These are phyloP conservation scores for Paracoccidioides lutzii DNA, from an alignment of 2,329 filamentous ascomycete genomes.

Conservation along the genomic window DNA sequence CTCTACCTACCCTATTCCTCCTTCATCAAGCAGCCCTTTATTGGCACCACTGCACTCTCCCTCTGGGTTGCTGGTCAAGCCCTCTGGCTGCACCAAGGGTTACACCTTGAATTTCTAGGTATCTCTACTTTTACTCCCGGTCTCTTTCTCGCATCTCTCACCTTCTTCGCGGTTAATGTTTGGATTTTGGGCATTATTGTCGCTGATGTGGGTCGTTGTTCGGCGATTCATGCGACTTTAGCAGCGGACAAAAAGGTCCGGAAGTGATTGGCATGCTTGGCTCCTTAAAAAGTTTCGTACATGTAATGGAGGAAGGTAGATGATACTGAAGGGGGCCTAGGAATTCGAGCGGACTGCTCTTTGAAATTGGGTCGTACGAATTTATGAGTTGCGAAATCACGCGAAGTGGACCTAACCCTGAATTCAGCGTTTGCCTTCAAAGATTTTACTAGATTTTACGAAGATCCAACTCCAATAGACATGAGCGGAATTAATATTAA, in stretches of 20 bases:
- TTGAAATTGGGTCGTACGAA: too few relatives aligned
- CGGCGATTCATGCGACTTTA: neutral
- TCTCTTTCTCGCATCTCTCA: slow-evolving; percentile 60
- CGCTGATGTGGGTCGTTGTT: slow-evolving; percentile 40
- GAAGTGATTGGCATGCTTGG: neutral
- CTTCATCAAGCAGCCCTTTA: slow-evolving; percentile 45
- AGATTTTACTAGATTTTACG: too few relatives aligned
- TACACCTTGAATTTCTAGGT: slow-evolving; percentile 65
- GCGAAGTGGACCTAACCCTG: too few relatives aligned
- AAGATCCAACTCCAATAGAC: too few relatives aligned
- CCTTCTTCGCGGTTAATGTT: slow-evolving; percentile 74
- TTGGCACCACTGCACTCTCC: slow-evolving; percentile 52
- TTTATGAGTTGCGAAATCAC: too few relatives aligned
- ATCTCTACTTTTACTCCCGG: slow-evolving; percentile 73
- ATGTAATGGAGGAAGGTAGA: too few relatives aligned
- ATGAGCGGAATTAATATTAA: too few relatives aligned
- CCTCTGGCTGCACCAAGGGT: slow-evolving; percentile 64
- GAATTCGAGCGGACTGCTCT: too few relatives aligned
- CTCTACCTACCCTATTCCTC: slow-evolving; percentile 77
- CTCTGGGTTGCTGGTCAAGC: slow-evolving; percentile 69
- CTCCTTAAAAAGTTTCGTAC: too few relatives aligned
- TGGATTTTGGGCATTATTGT: slow-evolving; percentile 79
- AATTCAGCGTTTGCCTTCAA: too few relatives aligned
- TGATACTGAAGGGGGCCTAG: too few relatives aligned
- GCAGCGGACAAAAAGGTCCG: neutral